phyloP scores from a whole-genome alignment of 106 monocot genomes.

The Xerophyta viscosa region DNA sequence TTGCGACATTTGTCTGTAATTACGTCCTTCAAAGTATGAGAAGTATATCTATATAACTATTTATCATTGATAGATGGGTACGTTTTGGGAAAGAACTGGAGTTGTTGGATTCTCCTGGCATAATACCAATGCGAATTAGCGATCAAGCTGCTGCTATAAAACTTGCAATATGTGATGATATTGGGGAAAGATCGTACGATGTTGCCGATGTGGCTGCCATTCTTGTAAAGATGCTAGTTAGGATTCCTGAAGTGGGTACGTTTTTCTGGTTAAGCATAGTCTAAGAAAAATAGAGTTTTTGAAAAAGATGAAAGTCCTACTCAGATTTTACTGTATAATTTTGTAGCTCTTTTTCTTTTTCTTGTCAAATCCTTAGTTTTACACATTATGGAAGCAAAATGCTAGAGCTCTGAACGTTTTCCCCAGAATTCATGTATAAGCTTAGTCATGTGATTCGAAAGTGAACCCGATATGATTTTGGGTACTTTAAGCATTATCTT shows the following conservation, averaged over 20 bases:
- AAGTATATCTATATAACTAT: background rate
- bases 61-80: constrained; percentile 62
- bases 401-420: too few species aligned
- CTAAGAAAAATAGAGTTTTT: too few species aligned
- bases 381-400: too few species aligned
- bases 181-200: constrained; percentile 96
- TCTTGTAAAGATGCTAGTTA: constrained; percentile 73
- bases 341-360: too few species aligned
- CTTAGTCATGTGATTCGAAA: too few species aligned
- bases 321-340: background rate
- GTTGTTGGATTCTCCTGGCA: constrained; percentile 94
- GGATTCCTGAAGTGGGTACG: constrained; percentile 68
- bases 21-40: too few species aligned
- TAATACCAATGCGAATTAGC: constrained; percentile 89
- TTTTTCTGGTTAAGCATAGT: background rate
- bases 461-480: too few species aligned
- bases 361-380: too few species aligned
- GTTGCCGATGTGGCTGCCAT: constrained; percentile 74
- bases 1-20: too few species aligned
- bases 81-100: constrained; percentile 89
- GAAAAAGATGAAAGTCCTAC: too few species aligned
- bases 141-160: constrained; percentile 90
- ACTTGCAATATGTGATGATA: constrained; percentile 98
- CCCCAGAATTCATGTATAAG: too few species aligned
- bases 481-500: too few species aligned